phyloP scores from a whole-genome alignment of 148 eudicot genomes.

The Chenopodium quinoa region DNA sequence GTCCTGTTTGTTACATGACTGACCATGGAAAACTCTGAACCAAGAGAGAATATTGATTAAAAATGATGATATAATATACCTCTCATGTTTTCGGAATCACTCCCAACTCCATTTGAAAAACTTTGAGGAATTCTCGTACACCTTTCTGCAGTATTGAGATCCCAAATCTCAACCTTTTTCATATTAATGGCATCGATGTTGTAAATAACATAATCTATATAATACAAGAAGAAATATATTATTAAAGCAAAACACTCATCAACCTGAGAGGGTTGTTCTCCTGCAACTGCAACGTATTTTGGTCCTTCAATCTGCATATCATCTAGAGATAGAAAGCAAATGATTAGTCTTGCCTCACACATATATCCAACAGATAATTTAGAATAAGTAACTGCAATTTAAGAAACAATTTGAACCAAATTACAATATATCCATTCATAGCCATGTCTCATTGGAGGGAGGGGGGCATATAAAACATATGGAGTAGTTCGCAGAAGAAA shows the following conservation, averaged over 20 bases:
- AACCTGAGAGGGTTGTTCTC: conserved; percentile 76
- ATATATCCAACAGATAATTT: not conserved
- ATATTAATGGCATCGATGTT: conserved; percentile 19
- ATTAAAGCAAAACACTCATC: conserved; percentile 1
- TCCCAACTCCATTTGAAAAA: conserved; percentile 24
- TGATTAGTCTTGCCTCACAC: not conserved
- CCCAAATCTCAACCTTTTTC: conserved; percentile 92
- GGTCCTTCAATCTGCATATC: conserved; percentile 40
- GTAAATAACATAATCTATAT: conserved; percentile 15
- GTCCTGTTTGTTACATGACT: not conserved
- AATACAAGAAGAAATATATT: conserved; percentile 11
- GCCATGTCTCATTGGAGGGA: not conserved
- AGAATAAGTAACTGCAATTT: not conserved
- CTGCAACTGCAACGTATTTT: conserved; percentile 65
- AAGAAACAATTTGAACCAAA: not conserved
- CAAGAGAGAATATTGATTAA: not conserved
- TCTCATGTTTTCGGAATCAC: conserved; percentile 44
- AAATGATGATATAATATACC: conserved; percentile 37
- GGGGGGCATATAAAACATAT: not conserved
- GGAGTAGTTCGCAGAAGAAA: not conserved
- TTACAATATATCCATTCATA: not conserved
- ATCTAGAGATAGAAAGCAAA: conserved; percentile 28
- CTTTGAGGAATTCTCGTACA: conserved; percentile 48
- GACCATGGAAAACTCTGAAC: not conserved
- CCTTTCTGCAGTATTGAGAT: conserved; percentile 66